These are phyloP conservation scores for Globisporangium radiosum DNA, from an alignment of 352 stramenopile species.

Conservation along the genomic window DNA sequence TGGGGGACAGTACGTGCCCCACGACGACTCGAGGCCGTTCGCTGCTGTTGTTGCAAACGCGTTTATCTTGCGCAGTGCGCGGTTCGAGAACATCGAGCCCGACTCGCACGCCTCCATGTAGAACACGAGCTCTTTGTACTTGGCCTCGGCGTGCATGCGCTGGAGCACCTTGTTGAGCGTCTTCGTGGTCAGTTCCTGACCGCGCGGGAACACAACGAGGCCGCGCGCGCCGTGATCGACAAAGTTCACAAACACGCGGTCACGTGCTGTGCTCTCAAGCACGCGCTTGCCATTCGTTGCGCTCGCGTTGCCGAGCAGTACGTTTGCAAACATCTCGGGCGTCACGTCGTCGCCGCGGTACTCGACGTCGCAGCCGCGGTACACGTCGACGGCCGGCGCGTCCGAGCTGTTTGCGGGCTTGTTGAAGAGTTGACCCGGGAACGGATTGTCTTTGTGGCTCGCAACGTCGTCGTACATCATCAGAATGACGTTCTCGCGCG, in stretches of 20 bases:
- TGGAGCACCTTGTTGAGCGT: slow-evolving; percentile 62
- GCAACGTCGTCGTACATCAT: slow-evolving; percentile 94
- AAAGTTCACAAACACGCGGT: slow-evolving; percentile 92
- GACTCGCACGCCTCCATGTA: slow-evolving; percentile 92
- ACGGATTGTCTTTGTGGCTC: slow-evolving; percentile 71
- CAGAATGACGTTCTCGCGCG: slow-evolving; percentile 83
- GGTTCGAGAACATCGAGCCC: slow-evolving; percentile 85
- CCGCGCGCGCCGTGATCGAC: slow-evolving; percentile 86
- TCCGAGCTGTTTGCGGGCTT: slow-evolving; percentile 44
- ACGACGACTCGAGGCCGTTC: slow-evolving; percentile 85
- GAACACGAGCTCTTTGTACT: slow-evolving; percentile 89
- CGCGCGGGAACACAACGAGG: slow-evolving; percentile 78
- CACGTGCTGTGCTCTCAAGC: slow-evolving; percentile 71
- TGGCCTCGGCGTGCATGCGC: slow-evolving; percentile 77
- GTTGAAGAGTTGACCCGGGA: slow-evolving; percentile 87
- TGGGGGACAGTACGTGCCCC: slow-evolving; percentile 85
- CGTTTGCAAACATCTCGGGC: slow-evolving; percentile 82
- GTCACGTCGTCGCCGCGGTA: slow-evolving; percentile 77
- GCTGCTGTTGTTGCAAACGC: slow-evolving; percentile 87
- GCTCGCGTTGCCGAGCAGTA: slow-evolving; percentile 73
- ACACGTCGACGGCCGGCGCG: slow-evolving; percentile 70
- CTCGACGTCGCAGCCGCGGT: slow-evolving; percentile 76
- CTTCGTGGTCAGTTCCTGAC: slow-evolving; percentile 61
- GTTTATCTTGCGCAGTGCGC: slow-evolving; percentile 75
- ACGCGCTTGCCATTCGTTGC: slow-evolving; percentile 63